Conservation (phyloP, 345 rosid species). For the Aquilaria yunnanensis region DNA sequence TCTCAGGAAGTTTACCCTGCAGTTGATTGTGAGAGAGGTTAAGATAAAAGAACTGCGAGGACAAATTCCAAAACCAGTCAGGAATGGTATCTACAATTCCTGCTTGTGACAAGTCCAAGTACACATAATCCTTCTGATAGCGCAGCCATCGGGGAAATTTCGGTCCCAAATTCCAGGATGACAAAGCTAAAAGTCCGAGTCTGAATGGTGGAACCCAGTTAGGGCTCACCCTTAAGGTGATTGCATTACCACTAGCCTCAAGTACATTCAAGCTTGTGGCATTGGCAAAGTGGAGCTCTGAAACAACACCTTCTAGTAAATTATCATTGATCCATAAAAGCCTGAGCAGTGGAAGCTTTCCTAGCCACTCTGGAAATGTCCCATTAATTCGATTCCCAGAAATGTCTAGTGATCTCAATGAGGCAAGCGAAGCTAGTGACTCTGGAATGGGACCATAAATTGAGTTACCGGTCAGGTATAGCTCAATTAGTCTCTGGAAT, state of each 20-base stretch:
- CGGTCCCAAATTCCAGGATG: slow-evolving; percentile 22
- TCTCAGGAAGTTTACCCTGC: slow-evolving; percentile 3
- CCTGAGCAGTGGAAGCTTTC: slow-evolving; percentile 7
- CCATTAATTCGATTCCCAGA: slow-evolving; percentile 15
- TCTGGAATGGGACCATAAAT: slow-evolving; percentile 21
- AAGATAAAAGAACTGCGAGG: background rate
- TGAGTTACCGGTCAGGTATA: slow-evolving; percentile 6
- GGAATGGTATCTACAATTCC: slow-evolving; percentile 19
- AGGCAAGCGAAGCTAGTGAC: slow-evolving; percentile 6
- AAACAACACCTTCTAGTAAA: slow-evolving; percentile 14
- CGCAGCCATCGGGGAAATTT: slow-evolving; percentile 22
- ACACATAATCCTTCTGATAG: slow-evolving; percentile 2
- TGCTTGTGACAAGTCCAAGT: slow-evolving; percentile 17
- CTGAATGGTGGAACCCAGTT: slow-evolving; percentile 18
- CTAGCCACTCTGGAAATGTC: slow-evolving; percentile 12
- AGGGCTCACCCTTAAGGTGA: slow-evolving; percentile 3
- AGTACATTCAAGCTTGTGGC: slow-evolving; percentile 12
- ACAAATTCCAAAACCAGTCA: slow-evolving; percentile 17
- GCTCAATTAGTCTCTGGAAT: slow-evolving; percentile 6
- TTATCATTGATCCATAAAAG: slow-evolving; percentile 5
- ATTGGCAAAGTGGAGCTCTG: slow-evolving; percentile 20
- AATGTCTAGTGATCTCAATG: slow-evolving; percentile 9
- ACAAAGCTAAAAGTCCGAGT: background rate
- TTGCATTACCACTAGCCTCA: slow-evolving; percentile 1
- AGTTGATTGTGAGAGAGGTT: slow-evolving; percentile 22